phyloP scores from a whole-genome alignment of 2,329 filamentous ascomycete species.

The Scleromitrula shiraiana region DNA sequence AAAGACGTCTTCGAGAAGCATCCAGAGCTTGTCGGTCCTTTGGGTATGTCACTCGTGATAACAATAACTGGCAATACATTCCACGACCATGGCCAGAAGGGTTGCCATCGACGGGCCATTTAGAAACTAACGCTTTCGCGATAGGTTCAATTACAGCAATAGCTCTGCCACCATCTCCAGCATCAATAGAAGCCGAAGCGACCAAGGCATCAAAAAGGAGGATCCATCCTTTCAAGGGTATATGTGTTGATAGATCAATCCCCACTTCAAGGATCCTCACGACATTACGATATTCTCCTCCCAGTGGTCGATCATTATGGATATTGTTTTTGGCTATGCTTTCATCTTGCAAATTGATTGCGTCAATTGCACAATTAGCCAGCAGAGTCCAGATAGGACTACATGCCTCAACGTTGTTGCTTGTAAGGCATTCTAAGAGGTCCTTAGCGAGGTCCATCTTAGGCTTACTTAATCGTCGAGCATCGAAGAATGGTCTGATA shows the following conservation, averaged over 20 bases:
- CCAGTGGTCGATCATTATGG: slow-evolving; percentile 40
- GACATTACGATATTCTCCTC: slow-evolving; percentile 63
- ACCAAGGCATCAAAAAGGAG: slow-evolving; percentile 50
- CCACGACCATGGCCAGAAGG: slow-evolving; percentile 18
- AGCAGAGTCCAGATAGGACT: slow-evolving; percentile 25
- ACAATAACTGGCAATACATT: slow-evolving; percentile 25
- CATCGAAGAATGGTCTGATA: slow-evolving; percentile 50
- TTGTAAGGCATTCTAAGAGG: slow-evolving; percentile 20
- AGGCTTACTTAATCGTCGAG: slow-evolving; percentile 29
- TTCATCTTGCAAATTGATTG: slow-evolving; percentile 17
- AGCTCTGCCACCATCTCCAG: slow-evolving; percentile 59
- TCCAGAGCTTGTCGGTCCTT: slow-evolving; percentile 57
- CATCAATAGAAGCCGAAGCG: slow-evolving; percentile 49
- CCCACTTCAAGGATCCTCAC: slow-evolving; percentile 60
- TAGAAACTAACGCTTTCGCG: slow-evolving; percentile 44
- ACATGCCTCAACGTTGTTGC: slow-evolving; percentile 23
- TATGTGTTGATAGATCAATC: slow-evolving; percentile 33
- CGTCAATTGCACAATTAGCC: slow-evolving; percentile 22
- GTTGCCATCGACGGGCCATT: slow-evolving; percentile 20
- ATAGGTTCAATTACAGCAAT: slow-evolving; percentile 64
- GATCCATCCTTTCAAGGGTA: slow-evolving; percentile 33
- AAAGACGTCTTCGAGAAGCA: slow-evolving; percentile 55
- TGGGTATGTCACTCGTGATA: slow-evolving; percentile 41
- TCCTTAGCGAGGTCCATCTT: slow-evolving; percentile 33
- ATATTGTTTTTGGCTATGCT: slow-evolving; percentile 26